Evolutionary conservation across 768 basidiomycete species (phyloP), one percentile per base, ranked within the genome.

Genomic region (Hericium coralloides): DNA sequence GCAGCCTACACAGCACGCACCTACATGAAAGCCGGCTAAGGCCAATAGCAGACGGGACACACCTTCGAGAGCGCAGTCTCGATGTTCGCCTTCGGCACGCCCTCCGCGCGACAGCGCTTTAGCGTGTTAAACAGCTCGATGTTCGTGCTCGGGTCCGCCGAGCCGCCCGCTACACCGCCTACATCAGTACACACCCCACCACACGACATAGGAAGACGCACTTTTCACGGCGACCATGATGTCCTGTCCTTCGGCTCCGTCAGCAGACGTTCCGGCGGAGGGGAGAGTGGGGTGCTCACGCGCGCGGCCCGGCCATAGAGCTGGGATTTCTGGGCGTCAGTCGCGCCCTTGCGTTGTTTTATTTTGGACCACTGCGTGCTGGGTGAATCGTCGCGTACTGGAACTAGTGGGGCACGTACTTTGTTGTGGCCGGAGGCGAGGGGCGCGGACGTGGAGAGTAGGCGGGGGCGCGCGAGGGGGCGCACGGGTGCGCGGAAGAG

Each of bases 361-460:
- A 63, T 61, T 36, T 63, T 63, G 31, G 62, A 63, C 62, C 62
- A 63, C 62, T 63, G 52, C 31, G 23, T 6, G 20, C 43, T 1
- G 8, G 31, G 37, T n/a, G 25, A 8, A 26, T 18, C 1, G 47
- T 8, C 2, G 4, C 20, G 31, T 12, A 36, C 18, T 1, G 7
- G 49, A 4, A 23, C 5, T 17, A 37, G 39, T 36, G 36, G 36
- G 1, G 23, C n/a, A 43, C 55, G n/a, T 49, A 61, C 62, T 55
- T 63, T 63, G 37, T 63, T 63, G 55, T 63, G 60, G n/a, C 62
- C 62, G 2, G 62, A 53, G 39, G 38, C 39, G 6, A 20, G 23
- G 18, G 60, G 52, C 0, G 17, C 20, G 9, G 57, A 48, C 18
- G 47, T 38, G 25, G 48, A 57, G 38, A 62, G n/a, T 7, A 48